Conservation (phyloP, 2,329 filamentous ascomycete genomes). For the Alternaria incomplexa region DNA sequence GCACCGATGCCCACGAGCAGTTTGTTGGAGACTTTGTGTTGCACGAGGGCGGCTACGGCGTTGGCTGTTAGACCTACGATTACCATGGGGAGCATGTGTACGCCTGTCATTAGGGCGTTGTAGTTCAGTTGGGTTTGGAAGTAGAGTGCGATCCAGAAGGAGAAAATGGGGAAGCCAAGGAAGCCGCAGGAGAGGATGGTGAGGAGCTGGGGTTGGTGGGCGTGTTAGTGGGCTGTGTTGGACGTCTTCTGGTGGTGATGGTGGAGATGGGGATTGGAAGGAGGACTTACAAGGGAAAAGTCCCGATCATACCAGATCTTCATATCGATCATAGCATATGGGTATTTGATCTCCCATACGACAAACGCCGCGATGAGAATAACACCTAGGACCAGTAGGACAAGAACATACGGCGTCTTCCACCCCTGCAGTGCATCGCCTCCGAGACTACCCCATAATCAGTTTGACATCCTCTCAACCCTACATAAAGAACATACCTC, state of each 20-base stretch:
- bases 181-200: constrained; percentile 64
- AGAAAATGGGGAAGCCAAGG: constrained; percentile 65
- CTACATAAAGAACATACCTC: constrained; percentile 51
- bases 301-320: constrained; percentile 66
- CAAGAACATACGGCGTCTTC: constrained; percentile 67
- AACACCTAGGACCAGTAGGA: constrained; percentile 65
- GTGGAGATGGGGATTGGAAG: too few species aligned
- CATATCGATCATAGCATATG: constrained; percentile 59
- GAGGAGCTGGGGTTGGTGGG: constrained; percentile 52
- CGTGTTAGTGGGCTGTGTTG: neutral
- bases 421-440: constrained; percentile 67
- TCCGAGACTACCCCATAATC: constrained; percentile 47
- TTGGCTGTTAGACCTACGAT: constrained; percentile 69
- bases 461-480: neutral
- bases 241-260: neutral
- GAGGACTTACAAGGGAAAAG: constrained; percentile 63
- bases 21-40: constrained; percentile 70
- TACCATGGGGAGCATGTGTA: constrained; percentile 70
- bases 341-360: constrained; percentile 65
- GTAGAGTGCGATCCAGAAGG: constrained; percentile 70
- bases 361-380: constrained; percentile 63
- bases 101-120: constrained; percentile 64
- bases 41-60: constrained; percentile 64
- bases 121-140: constrained; percentile 64
- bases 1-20: constrained; percentile 64